Percentiles rank a stretch among this genome's conserved stretches.
These are phyloP conservation scores for Colletotrichum camelliae DNA, from an alignment of 2,329 filamentous ascomycete genomes.

Conservation along the genomic window DNA sequence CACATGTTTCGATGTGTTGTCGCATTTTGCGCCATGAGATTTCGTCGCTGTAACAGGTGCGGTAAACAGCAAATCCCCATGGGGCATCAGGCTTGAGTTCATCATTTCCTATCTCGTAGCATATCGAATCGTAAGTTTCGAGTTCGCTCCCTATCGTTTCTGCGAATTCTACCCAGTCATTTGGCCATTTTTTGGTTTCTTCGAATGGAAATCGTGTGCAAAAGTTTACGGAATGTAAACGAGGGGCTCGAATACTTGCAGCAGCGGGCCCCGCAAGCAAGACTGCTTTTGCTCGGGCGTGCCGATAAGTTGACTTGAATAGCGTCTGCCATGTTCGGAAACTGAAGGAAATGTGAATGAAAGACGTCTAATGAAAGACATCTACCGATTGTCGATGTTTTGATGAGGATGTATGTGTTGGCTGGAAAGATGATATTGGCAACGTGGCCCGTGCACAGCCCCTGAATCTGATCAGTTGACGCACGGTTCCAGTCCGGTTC, in stretches of 20 bases:
- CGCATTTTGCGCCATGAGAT: neutral
- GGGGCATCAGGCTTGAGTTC: neutral
- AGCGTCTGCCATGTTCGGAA: neutral
- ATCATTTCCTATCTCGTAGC: neutral
- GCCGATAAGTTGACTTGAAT: neutral
- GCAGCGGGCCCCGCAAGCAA: neutral
- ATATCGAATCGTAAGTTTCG: neutral
- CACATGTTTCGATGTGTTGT: neutral
- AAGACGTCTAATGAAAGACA: neutral
- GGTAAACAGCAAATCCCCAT: neutral
- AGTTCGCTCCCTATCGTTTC: neutral
- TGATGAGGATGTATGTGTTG: neutral
- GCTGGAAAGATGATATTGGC: neutral
- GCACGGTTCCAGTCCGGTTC: neutral
- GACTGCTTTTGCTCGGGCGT: neutral
- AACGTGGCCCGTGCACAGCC: neutral
- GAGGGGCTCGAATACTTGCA: fast-evolving
- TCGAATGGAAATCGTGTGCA: neutral
- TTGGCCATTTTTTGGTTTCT: neutral
- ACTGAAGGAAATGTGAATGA: neutral
- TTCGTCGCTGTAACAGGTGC: neutral
- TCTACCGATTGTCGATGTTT: neutral
- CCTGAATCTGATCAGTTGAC: neutral
- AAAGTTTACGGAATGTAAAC: neutral
- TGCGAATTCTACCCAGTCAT: neutral